A percentile compares a stretch with the other conserved stretches of the same genome.
Conservation (phyloP, 371 early-diverging fungal species). For the Circinella umbellata region DNA sequence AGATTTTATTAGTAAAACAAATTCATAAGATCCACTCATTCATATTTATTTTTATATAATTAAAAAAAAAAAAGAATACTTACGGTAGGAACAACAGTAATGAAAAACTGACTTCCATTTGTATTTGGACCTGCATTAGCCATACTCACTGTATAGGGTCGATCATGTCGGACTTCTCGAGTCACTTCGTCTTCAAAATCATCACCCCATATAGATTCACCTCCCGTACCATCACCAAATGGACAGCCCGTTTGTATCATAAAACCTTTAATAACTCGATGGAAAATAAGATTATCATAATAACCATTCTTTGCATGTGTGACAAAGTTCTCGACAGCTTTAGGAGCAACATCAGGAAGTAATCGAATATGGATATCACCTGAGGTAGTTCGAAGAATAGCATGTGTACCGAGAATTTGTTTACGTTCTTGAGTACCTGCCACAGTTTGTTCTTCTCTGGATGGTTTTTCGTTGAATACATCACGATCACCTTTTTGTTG, state of each 20-base stretch:
- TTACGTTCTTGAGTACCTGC: slow-evolving; percentile 70
- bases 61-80: slow-evolving; percentile 21
- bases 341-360: slow-evolving; percentile 87
- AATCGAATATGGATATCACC: slow-evolving; percentile 89
- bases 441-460: slow-evolving; percentile 93
- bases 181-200: slow-evolving; percentile 97
- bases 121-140: slow-evolving; percentile 97
- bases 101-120: slow-evolving; percentile 97
- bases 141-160: slow-evolving; percentile 95
- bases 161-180: slow-evolving; percentile 80
- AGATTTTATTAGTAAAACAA: not conserved
- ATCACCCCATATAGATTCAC: slow-evolving; percentile 91
- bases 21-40: no score
- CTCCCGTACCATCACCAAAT: slow-evolving; percentile 95
- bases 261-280: slow-evolving; percentile 90
- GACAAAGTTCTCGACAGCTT: slow-evolving; percentile 93
- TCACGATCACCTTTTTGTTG: slow-evolving; percentile 79
- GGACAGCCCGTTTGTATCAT: slow-evolving; percentile 93
- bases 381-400: slow-evolving; percentile 83
- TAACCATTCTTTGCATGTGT: slow-evolving; percentile 81
- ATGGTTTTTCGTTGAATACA: slow-evolving; percentile 96
- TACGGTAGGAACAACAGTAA: slow-evolving; percentile 91
- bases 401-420: slow-evolving; percentile 70
- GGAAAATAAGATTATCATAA: slow-evolving; percentile 82
- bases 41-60: not conserved